Evolutionary conservation across 768 basidiomycete species (phyloP).

Genomic region (Termitomyces sp.): DNA sequence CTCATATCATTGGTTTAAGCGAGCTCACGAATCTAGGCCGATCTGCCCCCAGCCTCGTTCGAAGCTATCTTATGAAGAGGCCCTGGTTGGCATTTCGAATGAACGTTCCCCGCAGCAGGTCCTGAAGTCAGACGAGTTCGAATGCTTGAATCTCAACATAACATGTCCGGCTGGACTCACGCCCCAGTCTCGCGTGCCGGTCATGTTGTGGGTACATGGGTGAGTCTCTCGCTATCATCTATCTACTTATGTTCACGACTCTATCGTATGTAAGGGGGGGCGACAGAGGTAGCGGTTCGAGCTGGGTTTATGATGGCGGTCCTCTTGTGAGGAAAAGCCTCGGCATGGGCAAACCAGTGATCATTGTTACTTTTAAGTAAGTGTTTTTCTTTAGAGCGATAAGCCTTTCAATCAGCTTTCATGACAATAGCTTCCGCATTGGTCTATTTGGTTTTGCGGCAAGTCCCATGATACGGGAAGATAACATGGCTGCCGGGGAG

Average conservation of each 20-base stretch:
- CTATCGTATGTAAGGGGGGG: constrained; percentile 45
- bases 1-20: not conserved
- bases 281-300: constrained; percentile 67
- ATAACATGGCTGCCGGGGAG: constrained; percentile 60
- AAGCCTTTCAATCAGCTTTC: not conserved
- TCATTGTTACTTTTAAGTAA: constrained; percentile 74
- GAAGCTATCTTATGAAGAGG: constrained; percentile 47
- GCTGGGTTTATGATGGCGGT: constrained; percentile 75
- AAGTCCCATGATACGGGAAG: constrained; percentile 56
- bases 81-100: constrained; percentile 53
- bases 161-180: constrained; percentile 61
- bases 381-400: constrained; percentile 18
- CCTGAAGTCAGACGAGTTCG: constrained; percentile 67
- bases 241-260: constrained; percentile 5
- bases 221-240: constrained; percentile 26
- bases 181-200: constrained; percentile 52
- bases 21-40: constrained; percentile 37
- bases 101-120: constrained; percentile 48
- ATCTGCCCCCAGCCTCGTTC: constrained; percentile 64
- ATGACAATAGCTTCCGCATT: constrained; percentile 59
- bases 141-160: constrained; percentile 77
- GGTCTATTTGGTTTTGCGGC: constrained; percentile 78
- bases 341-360: constrained; percentile 53
- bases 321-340: constrained; percentile 67
- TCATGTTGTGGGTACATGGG: constrained; percentile 90